Percentiles rank a stretch among this genome's conserved stretches.
These are phyloP conservation scores for Mariannaea sp. DNA, from an alignment of 2,329 filamentous ascomycete genomes.

Conservation along the genomic window DNA sequence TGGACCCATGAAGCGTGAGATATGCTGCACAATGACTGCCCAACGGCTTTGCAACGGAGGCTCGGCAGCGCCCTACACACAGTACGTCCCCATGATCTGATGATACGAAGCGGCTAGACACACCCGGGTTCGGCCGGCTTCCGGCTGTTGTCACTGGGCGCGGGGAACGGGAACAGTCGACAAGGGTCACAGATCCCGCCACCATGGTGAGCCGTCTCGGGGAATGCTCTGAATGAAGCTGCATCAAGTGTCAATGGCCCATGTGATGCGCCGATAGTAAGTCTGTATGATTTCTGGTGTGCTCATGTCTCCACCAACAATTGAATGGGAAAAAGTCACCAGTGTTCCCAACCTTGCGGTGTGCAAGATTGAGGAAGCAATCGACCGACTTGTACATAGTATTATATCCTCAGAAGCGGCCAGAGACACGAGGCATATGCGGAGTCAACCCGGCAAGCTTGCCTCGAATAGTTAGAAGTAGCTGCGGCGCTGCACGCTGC, in stretches of 20 bases:
- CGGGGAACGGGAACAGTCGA: slow-evolving; percentile 13
- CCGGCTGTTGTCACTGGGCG: slow-evolving; percentile 24
- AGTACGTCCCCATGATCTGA: slow-evolving; percentile 29
- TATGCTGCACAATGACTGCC: neutral
- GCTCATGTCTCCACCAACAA: too few relatives aligned
- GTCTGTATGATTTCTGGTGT: neutral
- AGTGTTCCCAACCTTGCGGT: too few relatives aligned
- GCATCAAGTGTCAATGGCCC: neutral
- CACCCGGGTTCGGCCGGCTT: slow-evolving; percentile 31
- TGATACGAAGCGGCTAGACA: slow-evolving; percentile 9
- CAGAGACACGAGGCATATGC: too few relatives aligned
- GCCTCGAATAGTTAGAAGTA: too few relatives aligned
- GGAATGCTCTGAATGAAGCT: slow-evolving; percentile 2
- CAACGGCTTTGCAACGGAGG: slow-evolving; percentile 8
- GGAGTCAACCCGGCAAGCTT: too few relatives aligned
- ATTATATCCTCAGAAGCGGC: too few relatives aligned
- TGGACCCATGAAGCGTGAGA: slow-evolving; percentile 18
- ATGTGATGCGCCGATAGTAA: neutral
- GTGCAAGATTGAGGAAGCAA: too few relatives aligned
- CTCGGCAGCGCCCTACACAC: slow-evolving; percentile 26
- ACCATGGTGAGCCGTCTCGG: slow-evolving; percentile 21
- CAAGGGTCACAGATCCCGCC: slow-evolving; percentile 14
- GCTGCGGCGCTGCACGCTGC: too few relatives aligned
- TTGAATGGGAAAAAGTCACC: too few relatives aligned
- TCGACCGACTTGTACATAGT: too few relatives aligned